Evolutionary conservation across 2,329 filamentous ascomycete genomes (phyloP), one percentile per base, ranked within the genome.

Genomic region (Penicillium decumbens): DNA sequence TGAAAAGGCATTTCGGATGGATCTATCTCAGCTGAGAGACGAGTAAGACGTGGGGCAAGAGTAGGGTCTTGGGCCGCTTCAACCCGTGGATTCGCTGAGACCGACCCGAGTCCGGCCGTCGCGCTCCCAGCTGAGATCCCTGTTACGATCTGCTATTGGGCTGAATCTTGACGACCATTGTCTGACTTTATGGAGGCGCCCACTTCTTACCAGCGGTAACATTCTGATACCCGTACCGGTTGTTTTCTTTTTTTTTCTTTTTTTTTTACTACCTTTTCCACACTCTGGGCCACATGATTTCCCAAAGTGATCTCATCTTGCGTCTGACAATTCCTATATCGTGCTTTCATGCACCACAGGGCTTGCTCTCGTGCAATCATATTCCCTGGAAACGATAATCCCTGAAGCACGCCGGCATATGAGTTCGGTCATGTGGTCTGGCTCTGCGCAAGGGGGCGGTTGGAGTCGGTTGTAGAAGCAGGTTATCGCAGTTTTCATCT

Each of bases 91-190:
- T 70, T 70, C 65, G 67, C 56, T 51, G 57, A 50, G 39, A 41
- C 40, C 47, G 47, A 58, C 51, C 61, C 61, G 57, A 59, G 61
- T 51, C 64, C 61, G 59, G 58, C 57, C 61, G 55, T 47, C 53
- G 55, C 56, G 48, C 57, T 55, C 42, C 37, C 44, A 58, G 66
- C 61, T 65, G 62, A 68, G 56, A 70, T 65, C 61, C 67, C 64
- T 65, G 67, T 53, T 70, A 51, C 53, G 66, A 68, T 64, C 66
- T 57, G 53, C 64, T 45, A 72, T 72, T 72, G 69, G 69, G 64
- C 65, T 61, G 61, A 60, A 55, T 58, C 62, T 60, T 50, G 60
- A 58, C 55, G 62, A 61, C 50, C 60, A 58, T 66, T 54, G 62
- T 58, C 54, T 65, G 61, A 65, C 58, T 66, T 67, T 65, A 60